These are phyloP conservation scores for Sporothrix inflata DNA, from an alignment of 2,329 filamentous ascomycete species.

Conservation along the genomic window DNA sequence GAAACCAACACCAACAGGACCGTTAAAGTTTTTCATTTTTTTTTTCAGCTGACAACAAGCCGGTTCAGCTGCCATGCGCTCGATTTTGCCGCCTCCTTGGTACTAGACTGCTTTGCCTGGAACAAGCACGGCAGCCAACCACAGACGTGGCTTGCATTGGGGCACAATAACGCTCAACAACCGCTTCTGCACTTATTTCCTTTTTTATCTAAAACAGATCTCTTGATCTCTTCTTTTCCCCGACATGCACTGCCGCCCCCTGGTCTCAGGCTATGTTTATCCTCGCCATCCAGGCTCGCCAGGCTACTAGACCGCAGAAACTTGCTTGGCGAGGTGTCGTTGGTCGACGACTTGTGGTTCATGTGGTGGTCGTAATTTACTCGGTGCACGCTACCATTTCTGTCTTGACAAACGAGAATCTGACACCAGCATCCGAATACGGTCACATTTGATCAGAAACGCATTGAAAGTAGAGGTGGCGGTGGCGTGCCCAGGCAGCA, in stretches of 20 bases:
- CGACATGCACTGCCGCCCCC: conserved; percentile 4
- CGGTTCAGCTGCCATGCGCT: not conserved
- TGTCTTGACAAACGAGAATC: not conserved
- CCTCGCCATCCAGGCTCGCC: no score
- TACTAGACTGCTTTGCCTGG: conserved; percentile 7
- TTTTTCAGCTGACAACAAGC: not conserved
- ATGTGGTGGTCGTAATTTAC: not conserved
- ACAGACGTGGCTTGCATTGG: conserved; percentile 7
- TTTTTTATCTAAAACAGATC: conserved; percentile 10
- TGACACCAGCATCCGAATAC: conserved; percentile 11
- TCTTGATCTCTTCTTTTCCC: not conserved
- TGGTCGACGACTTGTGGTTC: not conserved
- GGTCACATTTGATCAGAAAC: not conserved
- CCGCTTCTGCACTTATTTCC: not conserved
- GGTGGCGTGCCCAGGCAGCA: not conserved
- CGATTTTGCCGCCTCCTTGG: conserved; percentile 1
- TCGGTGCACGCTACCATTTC: not conserved
- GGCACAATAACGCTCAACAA: not conserved
- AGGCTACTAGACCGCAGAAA: not conserved
- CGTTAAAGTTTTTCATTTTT: not conserved
- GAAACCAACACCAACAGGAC: not conserved
- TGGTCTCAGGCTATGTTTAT: not conserved
- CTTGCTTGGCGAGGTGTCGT: not conserved
- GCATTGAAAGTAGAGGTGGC: conserved; percentile 2
- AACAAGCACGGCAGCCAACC: not conserved